Conservation (phyloP, 768 basidiomycete species). For the Russula virescens region DNA sequence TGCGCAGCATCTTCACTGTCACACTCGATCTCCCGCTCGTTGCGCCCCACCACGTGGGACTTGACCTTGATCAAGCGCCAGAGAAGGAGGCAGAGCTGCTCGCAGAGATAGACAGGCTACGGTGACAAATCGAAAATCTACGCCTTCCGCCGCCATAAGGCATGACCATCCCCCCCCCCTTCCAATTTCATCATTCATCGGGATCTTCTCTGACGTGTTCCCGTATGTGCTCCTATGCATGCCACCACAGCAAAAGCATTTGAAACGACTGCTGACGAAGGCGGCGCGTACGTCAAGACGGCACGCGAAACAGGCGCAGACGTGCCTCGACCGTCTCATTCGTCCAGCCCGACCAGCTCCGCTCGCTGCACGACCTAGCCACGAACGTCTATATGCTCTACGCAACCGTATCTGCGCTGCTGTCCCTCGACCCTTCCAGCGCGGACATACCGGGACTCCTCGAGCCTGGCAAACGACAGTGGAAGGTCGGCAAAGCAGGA, state of each 20-base stretch:
- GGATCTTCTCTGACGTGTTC: background rate
- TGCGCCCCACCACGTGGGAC: slow-evolving; percentile 66
- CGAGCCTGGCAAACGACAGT: slow-evolving; percentile 64
- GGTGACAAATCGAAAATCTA: slow-evolving; percentile 65
- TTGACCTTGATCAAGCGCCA: slow-evolving; percentile 53
- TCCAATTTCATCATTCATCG: no score
- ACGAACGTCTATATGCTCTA: slow-evolving; percentile 41
- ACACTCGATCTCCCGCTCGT: slow-evolving; percentile 64
- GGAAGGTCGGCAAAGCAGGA: slow-evolving; percentile 71
- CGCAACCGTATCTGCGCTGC: slow-evolving; percentile 43
- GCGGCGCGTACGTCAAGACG: slow-evolving; percentile 45
- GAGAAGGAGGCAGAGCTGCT: slow-evolving; percentile 49
- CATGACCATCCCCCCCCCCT: no score
- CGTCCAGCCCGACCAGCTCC: slow-evolving; percentile 39
- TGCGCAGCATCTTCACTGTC: slow-evolving; percentile 82
- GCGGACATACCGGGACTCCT: slow-evolving; percentile 26
- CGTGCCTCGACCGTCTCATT: slow-evolving; percentile 37
- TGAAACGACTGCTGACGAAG: slow-evolving; percentile 50
- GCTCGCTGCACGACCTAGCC: slow-evolving; percentile 38
- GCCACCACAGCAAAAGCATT: slow-evolving; percentile 52
- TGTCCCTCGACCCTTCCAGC: slow-evolving; percentile 30
- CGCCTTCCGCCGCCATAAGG: slow-evolving; percentile 24
- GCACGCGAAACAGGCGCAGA: slow-evolving; percentile 43
- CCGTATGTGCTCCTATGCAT: no score
- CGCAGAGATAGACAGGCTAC: slow-evolving; percentile 61